Evolutionary conservation across 352 stramenopile genomes (phyloP).

Genomic region (Globisporangium viniferum): DNA sequence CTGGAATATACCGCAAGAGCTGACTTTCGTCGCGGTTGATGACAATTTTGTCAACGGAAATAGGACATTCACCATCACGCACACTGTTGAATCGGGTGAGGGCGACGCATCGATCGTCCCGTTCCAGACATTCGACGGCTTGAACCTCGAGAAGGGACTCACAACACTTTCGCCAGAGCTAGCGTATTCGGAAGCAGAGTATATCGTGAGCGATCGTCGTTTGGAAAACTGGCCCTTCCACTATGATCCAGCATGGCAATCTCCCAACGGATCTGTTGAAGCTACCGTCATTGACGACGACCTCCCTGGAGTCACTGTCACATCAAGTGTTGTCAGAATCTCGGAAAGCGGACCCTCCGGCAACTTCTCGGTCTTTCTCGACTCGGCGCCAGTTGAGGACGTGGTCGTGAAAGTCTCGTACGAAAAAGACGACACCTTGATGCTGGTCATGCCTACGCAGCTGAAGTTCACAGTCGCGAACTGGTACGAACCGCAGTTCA

Average conservation of each 20-base stretch:
- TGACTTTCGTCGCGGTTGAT: conserved; percentile 57
- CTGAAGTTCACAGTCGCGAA: conserved; percentile 45
- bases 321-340: conserved; percentile 29
- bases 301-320: conserved; percentile 57
- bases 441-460: conserved; percentile 34
- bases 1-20: conserved; percentile 46
- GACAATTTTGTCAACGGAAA: conserved; percentile 62
- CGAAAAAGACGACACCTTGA: conserved; percentile 29
- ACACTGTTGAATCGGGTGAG: conserved; percentile 31
- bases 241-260: conserved; percentile 31
- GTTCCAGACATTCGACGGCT: conserved; percentile 25
- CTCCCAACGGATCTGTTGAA: conserved; percentile 30
- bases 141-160: conserved; percentile 22
- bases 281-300: conserved; percentile 59
- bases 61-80: conserved; percentile 36
- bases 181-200: conserved; percentile 39
- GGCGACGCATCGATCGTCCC: conserved; percentile 21
- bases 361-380: conserved; percentile 57
- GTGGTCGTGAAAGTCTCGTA: conserved; percentile 53
- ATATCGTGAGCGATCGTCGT: conserved; percentile 34
- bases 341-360: conserved; percentile 36
- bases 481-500: conserved; percentile 51
- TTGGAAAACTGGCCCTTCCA: conserved; percentile 35
- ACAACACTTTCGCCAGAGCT: conserved; percentile 21
- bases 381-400: conserved; percentile 50